These are phyloP conservation scores for Pachysandra terminalis DNA, from an alignment of 164 flowering plant genomes.

Conservation along the genomic window DNA sequence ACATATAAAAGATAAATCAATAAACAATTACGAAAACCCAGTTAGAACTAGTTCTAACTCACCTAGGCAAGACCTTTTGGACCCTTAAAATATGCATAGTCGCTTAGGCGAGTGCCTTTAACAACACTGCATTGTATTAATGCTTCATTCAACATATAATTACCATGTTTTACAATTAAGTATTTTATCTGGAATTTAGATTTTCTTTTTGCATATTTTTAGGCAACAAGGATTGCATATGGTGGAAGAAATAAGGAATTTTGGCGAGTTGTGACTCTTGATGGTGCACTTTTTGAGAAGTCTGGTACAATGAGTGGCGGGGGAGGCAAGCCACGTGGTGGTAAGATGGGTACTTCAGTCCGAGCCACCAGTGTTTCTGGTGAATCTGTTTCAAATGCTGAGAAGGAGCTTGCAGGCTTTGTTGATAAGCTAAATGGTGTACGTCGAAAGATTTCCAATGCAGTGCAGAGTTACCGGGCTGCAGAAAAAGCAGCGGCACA, in stretches of 20 bases:
- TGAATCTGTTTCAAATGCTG: conserved; percentile 69
- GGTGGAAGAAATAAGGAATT: conserved; percentile 65
- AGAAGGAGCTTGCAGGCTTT: conserved; percentile 56
- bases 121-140: no score
- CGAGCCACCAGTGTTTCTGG: conserved; percentile 70
- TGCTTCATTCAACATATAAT: no score
- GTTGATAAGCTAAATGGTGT: conserved; percentile 46
- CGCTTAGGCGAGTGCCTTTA: no score
- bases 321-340: conserved; percentile 89
- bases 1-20: no score
- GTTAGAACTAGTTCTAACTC: no score
- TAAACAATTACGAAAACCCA: no score
- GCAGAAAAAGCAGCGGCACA: conserved; percentile 53
- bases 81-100: no score
- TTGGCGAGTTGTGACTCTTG: conserved; percentile 86
- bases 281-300: conserved; percentile 90
- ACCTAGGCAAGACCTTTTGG: no score
- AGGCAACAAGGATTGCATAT: conserved; percentile 96
- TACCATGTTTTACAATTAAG: background rate
- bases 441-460: conserved; percentile 52
- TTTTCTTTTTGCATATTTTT: conserved; percentile 12
- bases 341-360: conserved; percentile 91
- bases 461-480: conserved; percentile 53
- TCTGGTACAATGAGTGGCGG: conserved; percentile 99
- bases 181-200: no score